A percentile compares a stretch with the other conserved stretches of the same genome.
phyloP scores from a whole-genome alignment of 176 grass and related monocot species.

The Musa itinerans region DNA sequence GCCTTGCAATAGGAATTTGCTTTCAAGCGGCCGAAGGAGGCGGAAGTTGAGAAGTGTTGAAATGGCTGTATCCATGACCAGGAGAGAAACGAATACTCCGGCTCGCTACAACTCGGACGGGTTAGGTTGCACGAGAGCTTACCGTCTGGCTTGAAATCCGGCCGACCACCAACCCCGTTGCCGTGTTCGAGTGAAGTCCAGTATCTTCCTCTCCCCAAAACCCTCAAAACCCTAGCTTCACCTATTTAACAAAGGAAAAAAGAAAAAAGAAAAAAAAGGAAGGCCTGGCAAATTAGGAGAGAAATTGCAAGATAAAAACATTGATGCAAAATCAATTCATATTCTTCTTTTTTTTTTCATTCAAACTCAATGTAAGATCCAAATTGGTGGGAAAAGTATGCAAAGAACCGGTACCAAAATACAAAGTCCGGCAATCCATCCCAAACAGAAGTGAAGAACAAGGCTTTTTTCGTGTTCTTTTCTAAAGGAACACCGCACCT shows the following conservation, averaged over 20 bases:
- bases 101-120: background rate
- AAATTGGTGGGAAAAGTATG: too few species aligned
- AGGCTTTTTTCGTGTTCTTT: background rate
- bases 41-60: background rate
- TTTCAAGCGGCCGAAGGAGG: background rate
- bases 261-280: too few species aligned
- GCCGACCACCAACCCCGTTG: background rate
- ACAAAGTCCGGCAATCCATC: too few species aligned
- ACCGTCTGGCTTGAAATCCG: background rate
- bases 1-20: background rate
- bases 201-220: background rate
- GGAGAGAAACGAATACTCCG: background rate
- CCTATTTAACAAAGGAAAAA: too few species aligned
- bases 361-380: too few species aligned
- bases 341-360: too few species aligned
- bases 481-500: background rate
- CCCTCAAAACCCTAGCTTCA: slow-evolving; percentile 5
- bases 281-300: background rate
- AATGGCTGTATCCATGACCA: background rate
- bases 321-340: background rate
- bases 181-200: background rate
- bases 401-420: too few species aligned
- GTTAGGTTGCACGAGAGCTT: background rate
- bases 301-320: background rate
- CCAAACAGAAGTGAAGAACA: too few species aligned